phyloP scores from a whole-genome alignment of 176 grass and related monocot genomes.

The Carex myosuroides region DNA sequence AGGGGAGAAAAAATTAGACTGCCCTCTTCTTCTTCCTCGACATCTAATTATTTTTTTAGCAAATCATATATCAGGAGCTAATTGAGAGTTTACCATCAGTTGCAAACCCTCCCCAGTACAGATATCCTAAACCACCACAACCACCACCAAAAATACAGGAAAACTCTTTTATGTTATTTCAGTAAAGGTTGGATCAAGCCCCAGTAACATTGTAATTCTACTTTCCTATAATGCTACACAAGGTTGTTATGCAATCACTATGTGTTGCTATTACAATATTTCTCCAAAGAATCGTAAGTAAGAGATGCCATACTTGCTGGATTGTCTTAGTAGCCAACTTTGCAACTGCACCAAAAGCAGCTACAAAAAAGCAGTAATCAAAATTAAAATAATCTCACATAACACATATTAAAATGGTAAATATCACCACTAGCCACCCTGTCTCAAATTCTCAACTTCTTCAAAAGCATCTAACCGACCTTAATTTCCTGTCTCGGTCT shows the following conservation, averaged over 20 bases:
- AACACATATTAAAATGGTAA: neutral
- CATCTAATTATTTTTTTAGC: constrained; percentile 20
- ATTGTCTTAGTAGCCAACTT: neutral
- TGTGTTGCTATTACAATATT: neutral
- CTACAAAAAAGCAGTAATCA: neutral
- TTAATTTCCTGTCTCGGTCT: neutral
- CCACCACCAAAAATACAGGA: neutral
- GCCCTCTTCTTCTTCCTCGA: neutral
- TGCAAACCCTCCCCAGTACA: constrained; percentile 56
- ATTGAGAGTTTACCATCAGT: neutral
- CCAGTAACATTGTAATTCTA: neutral
- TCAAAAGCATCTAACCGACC: neutral
- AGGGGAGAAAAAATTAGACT: neutral
- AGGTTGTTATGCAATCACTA: neutral
- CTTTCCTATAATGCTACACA: neutral
- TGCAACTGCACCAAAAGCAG: neutral
- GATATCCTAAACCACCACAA: constrained; percentile 1
- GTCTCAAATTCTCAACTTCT: neutral
- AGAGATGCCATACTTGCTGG: neutral
- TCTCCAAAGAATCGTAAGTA: neutral
- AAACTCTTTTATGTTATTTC: neutral
- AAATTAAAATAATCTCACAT: neutral
- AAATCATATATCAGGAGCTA: neutral
- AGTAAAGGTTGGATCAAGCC: neutral
- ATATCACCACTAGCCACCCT: neutral